Percentiles rank a stretch among this genome's conserved stretches.
These are phyloP conservation scores for Zymoseptoria pseudotritici DNA, from an alignment of 2,329 filamentous ascomycete genomes.

Conservation along the genomic window DNA sequence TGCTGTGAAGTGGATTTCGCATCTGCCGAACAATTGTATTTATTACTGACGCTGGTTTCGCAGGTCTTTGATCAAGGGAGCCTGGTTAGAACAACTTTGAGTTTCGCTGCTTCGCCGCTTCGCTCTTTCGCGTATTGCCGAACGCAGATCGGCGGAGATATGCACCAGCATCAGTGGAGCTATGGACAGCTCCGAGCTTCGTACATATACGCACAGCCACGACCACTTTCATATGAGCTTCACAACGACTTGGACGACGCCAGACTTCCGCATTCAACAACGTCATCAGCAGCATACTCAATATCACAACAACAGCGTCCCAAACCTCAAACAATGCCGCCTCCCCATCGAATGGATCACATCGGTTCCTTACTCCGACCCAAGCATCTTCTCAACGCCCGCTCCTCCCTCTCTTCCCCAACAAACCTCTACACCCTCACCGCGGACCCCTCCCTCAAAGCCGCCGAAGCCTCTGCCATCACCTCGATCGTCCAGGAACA, in stretches of 20 bases:
- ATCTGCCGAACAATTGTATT: not conserved
- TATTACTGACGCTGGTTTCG: not conserved
- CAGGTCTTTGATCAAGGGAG: not conserved
- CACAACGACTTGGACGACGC: not conserved
- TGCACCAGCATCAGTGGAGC: not conserved
- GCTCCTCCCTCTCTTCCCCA: conserved; percentile 30
- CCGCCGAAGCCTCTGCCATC: conserved; percentile 58
- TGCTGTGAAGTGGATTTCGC: not conserved
- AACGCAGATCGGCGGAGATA: not conserved
- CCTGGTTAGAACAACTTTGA: not conserved
- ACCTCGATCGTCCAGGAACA: conserved; percentile 57
- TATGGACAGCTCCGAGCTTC: not conserved
- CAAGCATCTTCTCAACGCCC: conserved; percentile 50
- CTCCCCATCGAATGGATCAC: conserved; percentile 63
- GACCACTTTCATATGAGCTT: not conserved
- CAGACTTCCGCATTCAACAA: not conserved
- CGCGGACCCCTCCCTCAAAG: conserved; percentile 43
- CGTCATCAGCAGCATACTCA: too few relatives aligned
- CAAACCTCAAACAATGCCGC: conserved; percentile 19
- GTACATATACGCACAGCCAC: not conserved
- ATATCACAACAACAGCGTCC: too few relatives aligned
- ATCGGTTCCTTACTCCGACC: conserved; percentile 63
- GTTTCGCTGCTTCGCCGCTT: not conserved
- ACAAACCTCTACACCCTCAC: conserved; percentile 11
- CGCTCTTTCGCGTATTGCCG: not conserved